Evolutionary conservation across 768 basidiomycete species (phyloP), one percentile per base, ranked within the genome.

Genomic region (Termitomyces bulborhizus): DNA sequence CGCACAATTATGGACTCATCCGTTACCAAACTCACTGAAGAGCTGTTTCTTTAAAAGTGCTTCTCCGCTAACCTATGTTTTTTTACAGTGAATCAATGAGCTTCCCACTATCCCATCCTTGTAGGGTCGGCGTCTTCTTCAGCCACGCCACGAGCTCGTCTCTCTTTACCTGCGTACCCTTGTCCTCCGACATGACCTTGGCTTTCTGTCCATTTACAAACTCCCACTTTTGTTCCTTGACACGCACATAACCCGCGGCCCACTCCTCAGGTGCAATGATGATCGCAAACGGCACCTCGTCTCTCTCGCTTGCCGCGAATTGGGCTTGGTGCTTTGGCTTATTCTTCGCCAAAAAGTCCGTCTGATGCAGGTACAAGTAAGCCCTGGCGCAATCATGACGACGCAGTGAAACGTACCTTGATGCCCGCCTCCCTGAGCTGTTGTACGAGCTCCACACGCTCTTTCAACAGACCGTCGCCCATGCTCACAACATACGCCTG

Each of bases 401-500:
- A 36, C 16, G 15, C 24, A 6, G 34, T 26, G 3, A 12, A 26
- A 71, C 80, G 27, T 46, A 88, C 93, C 81, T 94, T 91, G 70
- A 98, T 88, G 0, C 93, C 95, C 8, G 83, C 86, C 56, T 83
- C 88, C 64, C 96, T 80, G 51, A 98, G 71, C 70, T 92, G 84
- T 58, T 81, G 82, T 27, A 86, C 90, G 18, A 98, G 78, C 63
- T 67, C 73, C 60, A 98, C 85, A 9, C 96, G 81, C 73, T 97
- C 93, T 64, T 84, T 81, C 49, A 98, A 71, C 56, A 98, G 66
- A 2, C 94, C 92, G 65, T 93, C 93, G 6, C 95, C 94, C 34
- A 93, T 85, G 24, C 87, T 85, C 76, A 98, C 85, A 45, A 98
- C 92, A 69, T 87, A 99, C 24, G 87, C 95, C 80, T 97, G 88